phyloP scores from a whole-genome alignment of 768 basidiomycete species.

The Phanerochaete sordida region DNA sequence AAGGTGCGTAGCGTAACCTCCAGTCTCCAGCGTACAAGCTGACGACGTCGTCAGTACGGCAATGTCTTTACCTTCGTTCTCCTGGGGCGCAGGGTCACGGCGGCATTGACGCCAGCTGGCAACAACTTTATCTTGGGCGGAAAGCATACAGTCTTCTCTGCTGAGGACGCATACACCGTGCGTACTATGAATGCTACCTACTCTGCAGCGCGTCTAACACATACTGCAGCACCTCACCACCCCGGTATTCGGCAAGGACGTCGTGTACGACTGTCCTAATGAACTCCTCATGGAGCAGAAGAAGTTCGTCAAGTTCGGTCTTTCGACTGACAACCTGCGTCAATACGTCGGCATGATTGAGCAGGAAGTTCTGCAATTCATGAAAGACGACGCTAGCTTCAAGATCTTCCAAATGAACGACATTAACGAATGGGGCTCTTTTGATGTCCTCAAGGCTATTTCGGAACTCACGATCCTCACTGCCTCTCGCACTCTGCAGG shows the following conservation, averaged over 20 bases:
- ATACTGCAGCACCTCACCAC: slow-evolving; percentile 75
- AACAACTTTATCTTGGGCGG: slow-evolving; percentile 95
- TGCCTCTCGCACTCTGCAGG: slow-evolving; percentile 91
- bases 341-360: slow-evolving; percentile 62
- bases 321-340: slow-evolving; percentile 88
- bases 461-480: slow-evolving; percentile 94
- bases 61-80: slow-evolving; percentile 96
- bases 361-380: slow-evolving; percentile 52
- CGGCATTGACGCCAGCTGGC: slow-evolving; percentile 86
- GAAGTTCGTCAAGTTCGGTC: slow-evolving; percentile 94
- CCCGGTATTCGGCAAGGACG: slow-evolving; percentile 95
- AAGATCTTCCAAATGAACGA: slow-evolving; percentile 56
- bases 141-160: slow-evolving; percentile 86
- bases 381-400: slow-evolving; percentile 65
- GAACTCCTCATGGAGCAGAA: slow-evolving; percentile 99
- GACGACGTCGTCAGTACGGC: slow-evolving; percentile 66
- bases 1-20: slow-evolving; percentile 47
- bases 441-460: slow-evolving; percentile 70
- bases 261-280: slow-evolving; percentile 97
- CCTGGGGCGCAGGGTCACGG: slow-evolving; percentile 86
- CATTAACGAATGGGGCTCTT: slow-evolving; percentile 73
- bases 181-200: slow-evolving; percentile 2
- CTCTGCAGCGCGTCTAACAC: not conserved
- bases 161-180: slow-evolving; percentile 96
- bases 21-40: not conserved